These are phyloP conservation scores for Colletotrichum eremochloae DNA, from an alignment of 2,329 filamentous ascomycete species.

Conservation along the genomic window DNA sequence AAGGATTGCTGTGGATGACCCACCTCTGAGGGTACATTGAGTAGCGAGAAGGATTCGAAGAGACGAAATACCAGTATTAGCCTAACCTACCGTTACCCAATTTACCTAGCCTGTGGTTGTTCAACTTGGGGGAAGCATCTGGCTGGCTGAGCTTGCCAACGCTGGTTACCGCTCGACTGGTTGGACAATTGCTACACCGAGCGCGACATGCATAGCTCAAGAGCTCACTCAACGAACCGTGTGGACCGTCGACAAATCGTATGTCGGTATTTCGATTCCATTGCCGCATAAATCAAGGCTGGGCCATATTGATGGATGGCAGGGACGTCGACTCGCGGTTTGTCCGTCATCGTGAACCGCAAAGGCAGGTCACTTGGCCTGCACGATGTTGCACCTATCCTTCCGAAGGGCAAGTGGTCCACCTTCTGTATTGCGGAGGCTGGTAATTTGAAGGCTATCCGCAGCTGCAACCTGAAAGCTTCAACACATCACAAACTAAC, in stretches of 20 bases:
- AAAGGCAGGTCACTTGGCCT: conserved; percentile 1
- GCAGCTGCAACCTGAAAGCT: conserved; percentile 4
- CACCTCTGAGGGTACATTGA: neutral
- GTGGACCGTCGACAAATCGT: neutral
- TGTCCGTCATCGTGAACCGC: neutral
- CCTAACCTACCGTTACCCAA: neutral
- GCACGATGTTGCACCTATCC: neutral
- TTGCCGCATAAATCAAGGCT: neutral
- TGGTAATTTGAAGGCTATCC: conserved; percentile 4
- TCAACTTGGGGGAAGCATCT: conserved; percentile 49
- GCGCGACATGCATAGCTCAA: conserved; percentile 45
- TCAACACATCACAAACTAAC: neutral
- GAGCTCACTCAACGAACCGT: conserved; percentile 3
- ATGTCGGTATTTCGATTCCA: neutral
- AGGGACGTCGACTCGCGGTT: conserved; percentile 13
- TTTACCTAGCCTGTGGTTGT: conserved; percentile 1
- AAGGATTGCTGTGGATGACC: neutral
- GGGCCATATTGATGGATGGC: neutral
- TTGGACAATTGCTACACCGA: conserved; percentile 30
- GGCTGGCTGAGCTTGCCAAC: conserved; percentile 45
- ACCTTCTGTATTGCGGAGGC: conserved; percentile 7
- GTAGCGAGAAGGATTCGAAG: neutral
- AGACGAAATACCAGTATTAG: neutral
- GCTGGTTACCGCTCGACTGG: conserved; percentile 24
- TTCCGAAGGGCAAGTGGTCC: neutral